phyloP scores from a whole-genome alignment of 805 yeast genomes.

The Kuraishia piskuri region DNA sequence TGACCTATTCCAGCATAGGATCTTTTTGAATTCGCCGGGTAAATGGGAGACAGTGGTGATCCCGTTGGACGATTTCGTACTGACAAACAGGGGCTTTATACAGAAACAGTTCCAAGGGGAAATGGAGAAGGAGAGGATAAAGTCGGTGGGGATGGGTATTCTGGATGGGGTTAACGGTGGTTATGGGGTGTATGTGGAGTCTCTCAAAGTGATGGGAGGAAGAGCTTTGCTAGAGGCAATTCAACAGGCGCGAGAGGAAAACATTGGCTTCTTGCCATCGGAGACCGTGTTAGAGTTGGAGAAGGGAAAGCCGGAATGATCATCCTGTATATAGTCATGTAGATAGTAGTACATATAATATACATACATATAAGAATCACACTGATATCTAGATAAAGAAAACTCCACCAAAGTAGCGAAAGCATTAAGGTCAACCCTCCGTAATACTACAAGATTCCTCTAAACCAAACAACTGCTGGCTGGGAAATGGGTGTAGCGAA shows the following conservation, averaged over 20 bases:
- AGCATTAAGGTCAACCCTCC: too few relatives aligned
- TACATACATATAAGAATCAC: too few relatives aligned
- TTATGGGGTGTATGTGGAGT: slow-evolving; percentile 57
- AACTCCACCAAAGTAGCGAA: too few relatives aligned
- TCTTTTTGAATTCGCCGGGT: slow-evolving; percentile 63
- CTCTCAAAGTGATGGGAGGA: slow-evolving; percentile 62
- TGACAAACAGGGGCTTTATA: slow-evolving; percentile 68
- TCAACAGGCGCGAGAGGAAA: slow-evolving; percentile 23
- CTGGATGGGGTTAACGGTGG: slow-evolving; percentile 76
- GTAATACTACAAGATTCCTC: too few relatives aligned
- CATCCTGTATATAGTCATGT: too few relatives aligned
- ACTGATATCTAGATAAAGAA: too few relatives aligned
- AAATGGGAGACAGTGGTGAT: slow-evolving; percentile 80
- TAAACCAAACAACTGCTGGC: too few relatives aligned
- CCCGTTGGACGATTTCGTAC: slow-evolving; percentile 69
- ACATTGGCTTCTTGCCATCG: neutral
- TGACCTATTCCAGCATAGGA: slow-evolving; percentile 75
- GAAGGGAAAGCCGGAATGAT: too few relatives aligned
- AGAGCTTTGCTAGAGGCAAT: slow-evolving; percentile 35
- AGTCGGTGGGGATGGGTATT: slow-evolving; percentile 71
- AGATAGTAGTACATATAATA: too few relatives aligned
- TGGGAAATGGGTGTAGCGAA: too few relatives aligned
- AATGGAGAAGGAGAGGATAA: slow-evolving; percentile 55
- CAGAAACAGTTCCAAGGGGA: slow-evolving; percentile 46
- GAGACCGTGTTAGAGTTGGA: neutral